Evolutionary conservation across 306 rosid genomes (phyloP), one percentile per base, ranked within the genome.

Genomic region (Rosa rugosa): DNA sequence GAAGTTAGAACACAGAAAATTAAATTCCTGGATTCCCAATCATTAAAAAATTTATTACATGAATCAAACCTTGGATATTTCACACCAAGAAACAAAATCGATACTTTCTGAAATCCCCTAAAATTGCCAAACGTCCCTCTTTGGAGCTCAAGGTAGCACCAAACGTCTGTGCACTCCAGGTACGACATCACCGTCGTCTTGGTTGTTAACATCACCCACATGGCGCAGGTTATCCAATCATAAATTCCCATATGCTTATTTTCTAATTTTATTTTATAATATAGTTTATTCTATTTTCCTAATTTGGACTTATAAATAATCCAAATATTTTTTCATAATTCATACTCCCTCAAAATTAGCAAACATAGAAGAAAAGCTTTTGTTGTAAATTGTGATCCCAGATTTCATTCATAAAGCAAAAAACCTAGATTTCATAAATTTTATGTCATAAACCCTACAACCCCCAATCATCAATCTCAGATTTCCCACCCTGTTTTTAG

Each of bases 321-420:
- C 78, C 44, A 68, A 62, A 66, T 73, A 60, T 70, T 45, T 83
- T 82, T 31, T 31, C 36, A 31, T 31, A 31, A 31, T 31, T 79
- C 76, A 41, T 45, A 47, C 60, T 84, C 49, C 80, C 76, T 84
- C 72, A 77, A 81, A 82, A 82, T 85, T 83, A 87, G 77, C 64
- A 50, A 50, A 60, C 11, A 67, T 36, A 77, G 20, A 70, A 67
- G 5, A 73, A 46, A 44, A 25, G 47, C 70, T 4, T 12, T 72
- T 56, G 25, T 56, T 66, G 68, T 45, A 44, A 47, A 71, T 72
- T 77, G 60, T 80, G 91, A 87, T 89, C 93, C 80, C 90, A 64
- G 90, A 85, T 88, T 84, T 85, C 75, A 25, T 79, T 79, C 84
- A 54, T 6, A n/a, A 40, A 51, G n/a, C 4, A 34, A 22, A 60